A percentile compares a stretch with the other conserved stretches of the same genome.
Conservation (phyloP, 345 rosid genomes). For the Barbarea vulgaris region DNA sequence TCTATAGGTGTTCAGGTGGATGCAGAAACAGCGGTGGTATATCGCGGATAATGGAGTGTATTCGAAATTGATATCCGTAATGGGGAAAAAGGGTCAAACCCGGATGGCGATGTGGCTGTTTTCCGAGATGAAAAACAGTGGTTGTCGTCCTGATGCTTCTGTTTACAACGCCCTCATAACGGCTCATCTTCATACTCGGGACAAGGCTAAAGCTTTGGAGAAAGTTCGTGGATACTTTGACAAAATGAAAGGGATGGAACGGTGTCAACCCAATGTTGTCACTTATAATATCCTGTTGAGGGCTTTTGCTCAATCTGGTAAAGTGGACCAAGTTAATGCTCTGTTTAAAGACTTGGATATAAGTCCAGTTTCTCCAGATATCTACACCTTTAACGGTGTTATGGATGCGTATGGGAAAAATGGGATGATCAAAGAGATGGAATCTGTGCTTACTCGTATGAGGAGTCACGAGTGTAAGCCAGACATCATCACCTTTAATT, state of each 20-base stretch:
- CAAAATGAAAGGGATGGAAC: slow-evolving; percentile 80
- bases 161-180: slow-evolving; percentile 88
- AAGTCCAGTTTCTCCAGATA: slow-evolving; percentile 67
- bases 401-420: slow-evolving; percentile 96
- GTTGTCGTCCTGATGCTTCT: slow-evolving; percentile 89
- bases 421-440: slow-evolving; percentile 94
- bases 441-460: slow-evolving; percentile 76
- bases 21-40: slow-evolving; percentile 97
- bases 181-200: slow-evolving; percentile 84
- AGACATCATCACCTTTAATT: slow-evolving; percentile 75
- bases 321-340: slow-evolving; percentile 68
- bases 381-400: slow-evolving; percentile 82
- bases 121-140: slow-evolving; percentile 93
- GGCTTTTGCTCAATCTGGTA: slow-evolving; percentile 83
- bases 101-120: slow-evolving; percentile 99
- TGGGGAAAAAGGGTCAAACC: slow-evolving; percentile 89
- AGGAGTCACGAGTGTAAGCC: slow-evolving; percentile 74
- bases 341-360: slow-evolving; percentile 74
- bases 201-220: slow-evolving; percentile 78
- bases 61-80: slow-evolving; percentile 75
- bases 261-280: slow-evolving; percentile 82
- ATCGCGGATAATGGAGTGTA: slow-evolving; percentile 82
- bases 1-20: slow-evolving; percentile 92
- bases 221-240: slow-evolving; percentile 77
- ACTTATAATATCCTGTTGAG: slow-evolving; percentile 88